Evolutionary conservation across 768 basidiomycete species (phyloP).

Genomic region (Naganishia friedmannii): DNA sequence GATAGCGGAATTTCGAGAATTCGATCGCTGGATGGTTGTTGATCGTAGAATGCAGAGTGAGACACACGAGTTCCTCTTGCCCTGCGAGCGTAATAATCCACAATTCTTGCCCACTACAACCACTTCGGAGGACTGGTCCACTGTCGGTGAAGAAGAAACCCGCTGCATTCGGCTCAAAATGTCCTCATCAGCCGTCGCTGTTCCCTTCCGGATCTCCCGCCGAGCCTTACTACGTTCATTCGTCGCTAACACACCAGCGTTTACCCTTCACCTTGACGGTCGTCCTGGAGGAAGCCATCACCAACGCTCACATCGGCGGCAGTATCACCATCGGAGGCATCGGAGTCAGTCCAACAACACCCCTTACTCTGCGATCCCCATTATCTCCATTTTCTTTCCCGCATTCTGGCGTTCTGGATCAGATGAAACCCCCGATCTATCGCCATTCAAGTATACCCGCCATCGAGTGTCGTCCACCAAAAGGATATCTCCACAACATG

Average conservation of each 20-base stretch:
- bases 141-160: too few relatives aligned
- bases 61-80: not conserved
- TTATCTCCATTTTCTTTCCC: conserved; percentile 32
- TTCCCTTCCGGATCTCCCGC: not conserved
- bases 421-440: conserved; percentile 25
- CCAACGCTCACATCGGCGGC: not conserved
- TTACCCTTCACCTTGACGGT: not conserved
- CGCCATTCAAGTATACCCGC: conserved; percentile 41
- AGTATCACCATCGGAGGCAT: not conserved
- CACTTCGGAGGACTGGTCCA: too few relatives aligned
- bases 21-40: not conserved
- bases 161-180: not conserved
- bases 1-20: not conserved
- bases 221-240: not conserved
- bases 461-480: conserved; percentile 35
- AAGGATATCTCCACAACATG: conserved; percentile 37
- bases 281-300: not conserved
- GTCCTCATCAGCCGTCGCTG: not conserved
- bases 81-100: too few relatives aligned
- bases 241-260: not conserved
- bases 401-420: conserved; percentile 32
- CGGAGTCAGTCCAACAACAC: not conserved
- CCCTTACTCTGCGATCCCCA: conserved; percentile 15
- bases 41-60: not conserved
- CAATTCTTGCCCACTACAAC: too few relatives aligned